Evolutionary conservation across 2,329 filamentous ascomycete genomes (phyloP).

Genomic region (Sporothrix brunneoviolacea): DNA sequence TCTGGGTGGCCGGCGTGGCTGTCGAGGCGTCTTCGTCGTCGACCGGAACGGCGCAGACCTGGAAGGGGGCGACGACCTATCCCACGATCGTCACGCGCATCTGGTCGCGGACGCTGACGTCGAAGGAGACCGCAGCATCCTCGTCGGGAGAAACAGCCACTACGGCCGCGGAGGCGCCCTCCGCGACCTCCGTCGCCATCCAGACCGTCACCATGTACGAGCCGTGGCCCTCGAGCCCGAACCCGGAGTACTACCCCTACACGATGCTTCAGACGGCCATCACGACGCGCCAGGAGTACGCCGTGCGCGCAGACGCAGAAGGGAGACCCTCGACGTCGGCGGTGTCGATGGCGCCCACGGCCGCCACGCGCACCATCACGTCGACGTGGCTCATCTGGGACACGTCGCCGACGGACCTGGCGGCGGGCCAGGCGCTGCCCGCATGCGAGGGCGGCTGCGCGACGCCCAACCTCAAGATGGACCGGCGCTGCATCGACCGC

Average conservation of each 20-base stretch:
- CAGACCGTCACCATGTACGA: slow-evolving; percentile 11
- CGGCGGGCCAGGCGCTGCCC: neutral
- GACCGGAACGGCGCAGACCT: neutral
- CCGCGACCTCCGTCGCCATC: neutral
- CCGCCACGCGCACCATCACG: slow-evolving; percentile 1
- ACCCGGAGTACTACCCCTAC: slow-evolving; percentile 8
- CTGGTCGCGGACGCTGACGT: slow-evolving; percentile 8
- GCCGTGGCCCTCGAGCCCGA: slow-evolving; percentile 9
- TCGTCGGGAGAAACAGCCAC: too few relatives aligned
- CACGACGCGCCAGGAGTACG: slow-evolving; percentile 1
- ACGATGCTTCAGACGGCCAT: slow-evolving; percentile 8
- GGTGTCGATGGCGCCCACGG: too few relatives aligned
- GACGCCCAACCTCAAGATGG: slow-evolving; percentile 3
- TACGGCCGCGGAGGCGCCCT: neutral
- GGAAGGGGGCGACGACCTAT: slow-evolving; percentile 1
- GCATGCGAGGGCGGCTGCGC: slow-evolving; percentile 9
- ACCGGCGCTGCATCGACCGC: slow-evolving; percentile 4
- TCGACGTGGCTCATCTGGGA: slow-evolving; percentile 10
- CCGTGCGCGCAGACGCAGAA: too few relatives aligned
- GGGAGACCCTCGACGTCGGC: too few relatives aligned
- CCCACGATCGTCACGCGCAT: slow-evolving; percentile 8
- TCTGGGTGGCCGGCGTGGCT: neutral
- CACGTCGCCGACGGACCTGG: slow-evolving; percentile 12
- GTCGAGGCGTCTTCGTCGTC: neutral
- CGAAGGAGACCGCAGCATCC: neutral